Evolutionary conservation across 1,284 basidiomycete genomes (phyloP), one percentile per base, ranked within the genome.

Genomic region (Entoloma clypeatum): DNA sequence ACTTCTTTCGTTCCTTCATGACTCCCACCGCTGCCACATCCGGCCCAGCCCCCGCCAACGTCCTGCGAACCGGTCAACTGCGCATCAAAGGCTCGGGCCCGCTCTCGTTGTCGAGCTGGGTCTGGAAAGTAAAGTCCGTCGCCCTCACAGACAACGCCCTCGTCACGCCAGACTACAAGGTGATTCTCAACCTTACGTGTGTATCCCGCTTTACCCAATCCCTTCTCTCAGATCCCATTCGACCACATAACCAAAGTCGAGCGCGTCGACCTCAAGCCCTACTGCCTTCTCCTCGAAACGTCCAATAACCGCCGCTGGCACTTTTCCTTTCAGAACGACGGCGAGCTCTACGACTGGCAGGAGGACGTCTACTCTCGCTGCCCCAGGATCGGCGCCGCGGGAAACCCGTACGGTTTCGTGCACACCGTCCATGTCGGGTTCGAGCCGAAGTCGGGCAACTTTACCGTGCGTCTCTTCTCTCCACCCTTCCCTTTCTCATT

Each of bases 321-420:
- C 22, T 42, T 52, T 22, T 52, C 49, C 0, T 66, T 69, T 36
- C 52, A 61, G 22, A 59, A 55, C 16, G 67, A 69, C 41, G 53
- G 55, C 11, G 63, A 64, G 34, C 55, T 69, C 7, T 67, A 69
- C 46, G 65, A 67, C 46, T 69, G 67, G 67, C 63, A 65, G 38
- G 67, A 69, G 40, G 67, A 68, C 41, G 61, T 69, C 14, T 68
- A 68, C 44, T 56, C 57, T 30, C 60, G 63, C 2, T 63, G 58
- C 35, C 63, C 64, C 7, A 39, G 50, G 14, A 57, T 64, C 7
- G 60, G 60, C 7, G 54, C 52, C 7, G 54, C 52, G 8, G 58
- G 62, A 33, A 54, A 49, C 14, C 65, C 67, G 11, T 63, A 61
- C 35, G 59, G 56, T 26, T 67, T 69, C 41, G 53, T 60, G 11